Evolutionary conservation across 2,329 filamentous ascomycete genomes (phyloP), one percentile per base, ranked within the genome.

Genomic region (Juglanconis juglandina): DNA sequence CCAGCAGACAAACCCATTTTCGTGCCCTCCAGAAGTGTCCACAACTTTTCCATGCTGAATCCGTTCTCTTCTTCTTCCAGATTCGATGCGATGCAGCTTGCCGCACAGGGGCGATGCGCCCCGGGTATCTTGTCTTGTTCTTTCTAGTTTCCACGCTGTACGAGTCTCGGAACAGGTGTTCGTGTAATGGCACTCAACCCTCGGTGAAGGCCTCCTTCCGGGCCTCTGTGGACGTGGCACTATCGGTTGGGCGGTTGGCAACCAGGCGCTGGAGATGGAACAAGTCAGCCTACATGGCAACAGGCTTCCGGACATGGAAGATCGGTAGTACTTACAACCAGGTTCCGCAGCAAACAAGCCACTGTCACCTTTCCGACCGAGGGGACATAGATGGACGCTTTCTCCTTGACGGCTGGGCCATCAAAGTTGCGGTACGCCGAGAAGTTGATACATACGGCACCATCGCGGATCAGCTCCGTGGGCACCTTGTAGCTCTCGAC

Each of bases 331-430:
- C 88, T 77, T 77, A 95, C 91, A 71, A 98, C 82, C 41, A 98
- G 77, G 71, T 99, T 99, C 59, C 95, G 83, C 69, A 98, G 79
- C 61, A 99, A 77, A 39, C 97, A 88, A 14, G 94, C 91, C 72
- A 98, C 98, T 0, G 95, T 99, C 52, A 98, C 94, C 79, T 98
- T 99, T 68, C 95, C 95, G 66, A 97, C 96, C 0, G 94, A 95
- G 1, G 95, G 95, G 17, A 98, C 93, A 69, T 97, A 99, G 69
- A 99, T 96, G 5, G 92, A 92, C 2, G 95, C 95, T 79, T 93
- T 96, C 73, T 97, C 90, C 78, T 96, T 98, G 66, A 98, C 87
- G 52, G 90, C 90, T 0, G 89, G 87, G 1, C 82, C 83, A 63
- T 88, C 88, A 75, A 98, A 98, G 77, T 99, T 98, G 79, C 93